These are phyloP conservation scores for Pseudognaphalium luteoalbum DNA, from an alignment of 129 eudicot genomes.

Conservation along the genomic window DNA sequence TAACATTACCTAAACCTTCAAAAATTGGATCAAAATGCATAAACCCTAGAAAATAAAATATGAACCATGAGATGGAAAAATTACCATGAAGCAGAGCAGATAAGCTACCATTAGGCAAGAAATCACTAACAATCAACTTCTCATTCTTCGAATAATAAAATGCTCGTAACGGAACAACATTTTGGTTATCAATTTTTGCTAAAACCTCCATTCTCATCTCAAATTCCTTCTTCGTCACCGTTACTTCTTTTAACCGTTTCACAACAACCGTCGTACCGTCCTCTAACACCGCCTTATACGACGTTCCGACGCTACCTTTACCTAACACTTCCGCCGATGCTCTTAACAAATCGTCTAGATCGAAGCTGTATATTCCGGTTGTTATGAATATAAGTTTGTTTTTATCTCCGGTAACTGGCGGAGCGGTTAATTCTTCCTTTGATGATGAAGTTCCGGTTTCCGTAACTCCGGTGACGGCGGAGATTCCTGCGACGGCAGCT, in stretches of 20 bases:
- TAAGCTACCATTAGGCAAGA: constrained; percentile 79
- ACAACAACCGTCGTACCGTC: constrained; percentile 94
- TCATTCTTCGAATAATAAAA: constrained; percentile 76
- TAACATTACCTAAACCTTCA: constrained; percentile 1
- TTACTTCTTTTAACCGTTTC: constrained; percentile 80
- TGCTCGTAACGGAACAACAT: constrained; percentile 72
- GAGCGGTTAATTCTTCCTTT: constrained; percentile 70
- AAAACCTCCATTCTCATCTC: constrained; percentile 60
- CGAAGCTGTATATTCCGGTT: constrained; percentile 62
- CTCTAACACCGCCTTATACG: constrained; percentile 91
- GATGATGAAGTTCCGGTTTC: constrained; percentile 75
- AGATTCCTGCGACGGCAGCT: neutral
- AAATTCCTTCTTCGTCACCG: constrained; percentile 62
- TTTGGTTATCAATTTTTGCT: constrained; percentile 66
- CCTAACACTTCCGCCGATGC: constrained; percentile 98
- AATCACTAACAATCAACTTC: constrained; percentile 75
- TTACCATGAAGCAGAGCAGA: constrained; percentile 91
- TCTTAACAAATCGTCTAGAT: constrained; percentile 77
- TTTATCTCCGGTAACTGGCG: constrained; percentile 51
- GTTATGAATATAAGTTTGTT: constrained; percentile 69
- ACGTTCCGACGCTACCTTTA: constrained; percentile 82
- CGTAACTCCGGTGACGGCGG: neutral
- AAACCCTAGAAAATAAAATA: neutral
- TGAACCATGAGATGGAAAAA: constrained; percentile 18
- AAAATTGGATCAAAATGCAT: neutral